Conservation (phyloP, 306 rosid genomes). For the Rosa multiflora region DNA sequence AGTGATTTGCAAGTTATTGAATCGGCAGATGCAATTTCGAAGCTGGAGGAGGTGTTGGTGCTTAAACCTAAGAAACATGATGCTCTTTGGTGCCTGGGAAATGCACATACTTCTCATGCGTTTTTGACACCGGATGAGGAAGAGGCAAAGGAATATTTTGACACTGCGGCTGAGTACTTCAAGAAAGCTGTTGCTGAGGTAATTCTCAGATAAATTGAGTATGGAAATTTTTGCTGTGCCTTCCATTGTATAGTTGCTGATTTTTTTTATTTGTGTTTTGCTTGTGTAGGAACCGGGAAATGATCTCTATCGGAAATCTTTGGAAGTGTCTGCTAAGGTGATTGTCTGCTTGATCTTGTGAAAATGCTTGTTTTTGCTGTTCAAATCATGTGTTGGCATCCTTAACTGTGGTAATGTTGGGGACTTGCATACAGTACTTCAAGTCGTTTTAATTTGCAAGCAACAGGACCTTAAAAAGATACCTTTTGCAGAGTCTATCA, state of each 20-base stretch:
- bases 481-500: background rate
- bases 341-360: slow-evolving; percentile 12
- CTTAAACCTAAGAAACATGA: slow-evolving; percentile 80
- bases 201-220: background rate
- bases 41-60: slow-evolving; percentile 74
- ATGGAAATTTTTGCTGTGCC: background rate
- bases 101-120: slow-evolving; percentile 71
- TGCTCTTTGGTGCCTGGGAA: slow-evolving; percentile 88
- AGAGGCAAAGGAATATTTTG: slow-evolving; percentile 62
- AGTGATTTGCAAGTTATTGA: slow-evolving; percentile 7
- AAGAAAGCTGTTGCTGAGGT: slow-evolving; percentile 78
- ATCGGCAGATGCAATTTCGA: slow-evolving; percentile 65
- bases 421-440: background rate
- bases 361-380: background rate
- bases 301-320: slow-evolving; percentile 64
- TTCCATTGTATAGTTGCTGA: background rate
- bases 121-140: slow-evolving; percentile 63
- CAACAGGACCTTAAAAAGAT: background rate
- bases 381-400: background rate
- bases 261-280: background rate
- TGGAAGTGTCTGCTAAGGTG: slow-evolving; percentile 90
- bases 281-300: slow-evolving; percentile 67
- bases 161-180: slow-evolving; percentile 51
- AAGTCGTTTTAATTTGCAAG: background rate
- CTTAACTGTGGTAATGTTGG: background rate